Evolutionary conservation across 139 green algal species (phyloP).

Genomic region (Dunaliella sp.): DNA sequence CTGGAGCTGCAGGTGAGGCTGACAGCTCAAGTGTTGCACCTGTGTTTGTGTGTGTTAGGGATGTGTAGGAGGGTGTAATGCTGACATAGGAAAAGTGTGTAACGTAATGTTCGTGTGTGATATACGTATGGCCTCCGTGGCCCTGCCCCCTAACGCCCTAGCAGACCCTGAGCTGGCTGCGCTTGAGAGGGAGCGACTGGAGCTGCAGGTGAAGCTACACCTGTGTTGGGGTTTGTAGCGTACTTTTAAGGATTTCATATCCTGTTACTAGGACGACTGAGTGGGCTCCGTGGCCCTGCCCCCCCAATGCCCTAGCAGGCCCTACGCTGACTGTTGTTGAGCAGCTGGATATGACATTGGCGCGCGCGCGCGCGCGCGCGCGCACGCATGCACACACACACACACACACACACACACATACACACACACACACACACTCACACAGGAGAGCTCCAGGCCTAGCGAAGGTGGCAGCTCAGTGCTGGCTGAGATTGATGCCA

Average conservation of each 20-base stretch:
- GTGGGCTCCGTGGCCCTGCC: no score
- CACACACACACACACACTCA: background rate
- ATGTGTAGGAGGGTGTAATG: background rate
- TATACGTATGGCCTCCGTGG: background rate
- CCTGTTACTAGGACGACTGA: no score
- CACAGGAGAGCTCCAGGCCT: background rate
- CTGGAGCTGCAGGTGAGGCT: background rate
- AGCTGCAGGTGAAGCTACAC: no score
- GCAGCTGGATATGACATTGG: no score
- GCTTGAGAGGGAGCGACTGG: background rate
- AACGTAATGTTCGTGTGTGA: background rate
- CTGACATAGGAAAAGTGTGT: background rate
- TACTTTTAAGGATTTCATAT: no score
- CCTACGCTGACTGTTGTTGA: background rate
- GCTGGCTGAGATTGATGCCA: no score
- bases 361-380: no score
- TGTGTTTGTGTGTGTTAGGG: background rate
- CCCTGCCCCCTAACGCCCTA: no score
- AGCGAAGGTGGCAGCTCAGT: background rate
- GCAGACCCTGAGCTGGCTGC: background rate
- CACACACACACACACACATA: background rate
- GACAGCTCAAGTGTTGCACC: background rate
- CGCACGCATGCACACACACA: background rate
- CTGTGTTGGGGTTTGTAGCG: no score
- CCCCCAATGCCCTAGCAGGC: background rate